Percentiles rank a stretch among this genome's conserved stretches.
Evolutionary conservation across 306 rosid genomes (phyloP).

Genomic region (Astragalus glycyphyllos): DNA sequence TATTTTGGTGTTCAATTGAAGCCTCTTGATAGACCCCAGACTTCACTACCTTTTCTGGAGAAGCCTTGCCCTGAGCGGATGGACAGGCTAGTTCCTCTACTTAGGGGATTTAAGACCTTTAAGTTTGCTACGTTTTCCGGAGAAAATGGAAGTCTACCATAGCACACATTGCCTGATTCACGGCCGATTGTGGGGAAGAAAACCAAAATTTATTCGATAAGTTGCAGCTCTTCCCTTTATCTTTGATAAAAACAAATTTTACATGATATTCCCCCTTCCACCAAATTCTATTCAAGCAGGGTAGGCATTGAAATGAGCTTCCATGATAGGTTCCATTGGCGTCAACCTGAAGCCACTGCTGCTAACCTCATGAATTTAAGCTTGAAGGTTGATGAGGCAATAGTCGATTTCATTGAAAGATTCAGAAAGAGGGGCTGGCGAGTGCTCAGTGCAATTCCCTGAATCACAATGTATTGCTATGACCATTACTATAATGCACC

Average conservation of each 20-base stretch:
- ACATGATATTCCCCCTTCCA: neutral
- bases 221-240: neutral
- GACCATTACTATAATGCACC: no score
- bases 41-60: neutral
- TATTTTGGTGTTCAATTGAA: no score
- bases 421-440: neutral
- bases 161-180: neutral
- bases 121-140: neutral
- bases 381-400: neutral
- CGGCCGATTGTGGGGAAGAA: no score
- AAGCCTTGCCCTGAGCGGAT: neutral
- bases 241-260: neutral
- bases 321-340: neutral
- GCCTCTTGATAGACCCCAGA: no score
- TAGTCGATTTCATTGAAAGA: neutral
- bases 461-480: no score
- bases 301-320: neutral
- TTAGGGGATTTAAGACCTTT: neutral
- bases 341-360: neutral
- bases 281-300: neutral
- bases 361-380: neutral
- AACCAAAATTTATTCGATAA: no score
- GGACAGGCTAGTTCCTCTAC: neutral
- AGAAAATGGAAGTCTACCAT: neutral
- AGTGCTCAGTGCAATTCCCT: no score